These are phyloP conservation scores for Begonia masoniana DNA, from an alignment of 306 rosid species.

Conservation along the genomic window DNA sequence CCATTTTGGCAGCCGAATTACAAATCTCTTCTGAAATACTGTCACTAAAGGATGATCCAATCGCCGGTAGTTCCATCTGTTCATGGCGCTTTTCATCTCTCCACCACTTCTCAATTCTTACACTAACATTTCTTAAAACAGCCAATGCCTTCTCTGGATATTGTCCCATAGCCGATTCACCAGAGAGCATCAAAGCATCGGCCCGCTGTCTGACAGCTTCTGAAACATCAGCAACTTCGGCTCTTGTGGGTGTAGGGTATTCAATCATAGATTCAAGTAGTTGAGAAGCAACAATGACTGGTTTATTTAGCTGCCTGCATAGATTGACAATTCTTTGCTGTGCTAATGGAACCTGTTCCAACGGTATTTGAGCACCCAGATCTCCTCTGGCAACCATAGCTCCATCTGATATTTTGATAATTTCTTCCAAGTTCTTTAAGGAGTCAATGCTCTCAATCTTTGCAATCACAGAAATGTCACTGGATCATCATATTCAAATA, in stretches of 20 bases:
- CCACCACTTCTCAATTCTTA: conserved; percentile 99
- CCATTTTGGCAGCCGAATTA: conserved; percentile 96
- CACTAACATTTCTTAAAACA: conserved; percentile 90
- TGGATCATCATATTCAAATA: conserved; percentile 16
- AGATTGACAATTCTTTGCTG: conserved; percentile 89
- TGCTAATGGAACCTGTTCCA: conserved; percentile 94
- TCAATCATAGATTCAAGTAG: conserved; percentile 96
- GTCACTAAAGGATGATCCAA: conserved; percentile 75
- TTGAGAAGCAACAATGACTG: conserved; percentile 98
- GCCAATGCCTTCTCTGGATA: conserved; percentile 89
- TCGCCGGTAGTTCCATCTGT: conserved; percentile 50
- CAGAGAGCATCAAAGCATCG: conserved; percentile 99
- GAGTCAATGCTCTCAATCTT: conserved; percentile 98
- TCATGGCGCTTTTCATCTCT: conserved; percentile 91
- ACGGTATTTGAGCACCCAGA: conserved; percentile 94
- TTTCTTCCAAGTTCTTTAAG: conserved; percentile 89
- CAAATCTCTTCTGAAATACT: conserved; percentile 88
- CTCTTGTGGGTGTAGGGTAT: conserved; percentile 97
- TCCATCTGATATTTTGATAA: conserved; percentile 81
- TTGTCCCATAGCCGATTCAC: conserved; percentile 99
- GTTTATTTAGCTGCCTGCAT: conserved; percentile 90
- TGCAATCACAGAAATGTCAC: conserved; percentile 77
- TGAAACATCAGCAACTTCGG: conserved; percentile 99
- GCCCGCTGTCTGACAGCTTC: conserved; percentile 99
- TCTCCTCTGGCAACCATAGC: conserved; percentile 99